Conservation (phyloP, 495 filamentous ascomycete genomes). For the Cercophora samala region DNA sequence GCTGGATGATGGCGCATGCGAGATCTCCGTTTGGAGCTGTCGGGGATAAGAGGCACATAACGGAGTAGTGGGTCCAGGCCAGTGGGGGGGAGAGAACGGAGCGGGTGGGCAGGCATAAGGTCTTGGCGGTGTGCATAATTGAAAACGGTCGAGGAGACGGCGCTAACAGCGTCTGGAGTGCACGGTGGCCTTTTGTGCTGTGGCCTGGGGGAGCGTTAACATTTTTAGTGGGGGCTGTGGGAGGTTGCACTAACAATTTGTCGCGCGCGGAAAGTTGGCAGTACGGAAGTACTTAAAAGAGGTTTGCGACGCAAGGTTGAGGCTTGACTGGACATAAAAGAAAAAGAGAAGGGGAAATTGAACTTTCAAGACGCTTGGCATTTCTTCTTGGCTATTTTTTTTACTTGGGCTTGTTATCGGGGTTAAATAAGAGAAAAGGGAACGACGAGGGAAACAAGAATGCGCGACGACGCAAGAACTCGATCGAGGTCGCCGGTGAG, state of each 20-base stretch:
- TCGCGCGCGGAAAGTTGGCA: background rate
- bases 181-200: too few relatives aligned
- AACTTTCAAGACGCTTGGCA: too few relatives aligned
- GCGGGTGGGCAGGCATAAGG: background rate
- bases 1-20: background rate
- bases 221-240: background rate
- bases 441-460: too few relatives aligned
- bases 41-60: background rate
- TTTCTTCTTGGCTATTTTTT: too few relatives aligned
- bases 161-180: background rate
- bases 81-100: background rate
- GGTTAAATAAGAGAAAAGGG: too few relatives aligned
- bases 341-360: too few relatives aligned
- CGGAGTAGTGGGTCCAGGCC: background rate
- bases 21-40: background rate
- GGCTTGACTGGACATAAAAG: too few relatives aligned
- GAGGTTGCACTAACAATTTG: background rate
- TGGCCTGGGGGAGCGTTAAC: background rate
- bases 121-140: background rate
- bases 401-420: too few relatives aligned
- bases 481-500: slow-evolving; percentile 6
- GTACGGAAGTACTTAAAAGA: too few relatives aligned
- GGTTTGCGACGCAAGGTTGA: too few relatives aligned
- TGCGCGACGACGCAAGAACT: background rate
- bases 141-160: background rate